Percentiles rank a stretch among this genome's conserved stretches.
phyloP scores from a whole-genome alignment of 768 basidiomycete genomes.

The Psilocybe cubensis region DNA sequence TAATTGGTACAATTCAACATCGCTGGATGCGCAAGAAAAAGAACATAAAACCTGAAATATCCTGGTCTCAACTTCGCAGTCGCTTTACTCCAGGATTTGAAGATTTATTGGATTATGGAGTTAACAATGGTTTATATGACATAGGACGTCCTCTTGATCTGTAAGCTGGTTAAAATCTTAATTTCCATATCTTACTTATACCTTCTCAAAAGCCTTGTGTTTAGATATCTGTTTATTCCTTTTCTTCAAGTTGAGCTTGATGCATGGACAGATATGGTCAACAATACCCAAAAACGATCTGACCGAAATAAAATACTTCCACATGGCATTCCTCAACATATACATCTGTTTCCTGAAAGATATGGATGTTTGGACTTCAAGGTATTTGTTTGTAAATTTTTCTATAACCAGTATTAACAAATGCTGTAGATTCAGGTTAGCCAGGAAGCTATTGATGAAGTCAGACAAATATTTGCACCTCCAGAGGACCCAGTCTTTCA shows the following conservation, averaged over 20 bases:
- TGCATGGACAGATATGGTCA: constrained; percentile 1
- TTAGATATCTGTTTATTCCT: constrained; percentile 7
- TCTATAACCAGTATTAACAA: too few species aligned
- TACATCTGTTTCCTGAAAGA: background rate
- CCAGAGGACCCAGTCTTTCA: constrained; percentile 14
- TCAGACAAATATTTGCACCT: constrained; percentile 5
- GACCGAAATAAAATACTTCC: constrained; percentile 10
- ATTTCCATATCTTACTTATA: background rate
- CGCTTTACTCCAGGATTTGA: constrained; percentile 43
- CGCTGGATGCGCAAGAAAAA: constrained; percentile 33
- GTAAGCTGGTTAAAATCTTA: background rate
- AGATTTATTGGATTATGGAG: constrained; percentile 32
- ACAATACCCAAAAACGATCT: constrained; percentile 5
- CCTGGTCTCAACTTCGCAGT: constrained; percentile 36
- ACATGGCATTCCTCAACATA: constrained; percentile 6
- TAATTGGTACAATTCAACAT: constrained; percentile 23
- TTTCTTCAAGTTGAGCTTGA: constrained; percentile 5
- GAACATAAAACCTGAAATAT: constrained; percentile 43
- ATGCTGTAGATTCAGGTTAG: constrained; percentile 13
- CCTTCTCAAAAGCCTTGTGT: background rate
- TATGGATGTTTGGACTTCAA: constrained; percentile 2
- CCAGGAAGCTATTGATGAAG: background rate
- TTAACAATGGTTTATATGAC: constrained; percentile 12
- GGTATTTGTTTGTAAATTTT: too few species aligned
- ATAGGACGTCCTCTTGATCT: constrained; percentile 2